Evolutionary conservation across 1,284 basidiomycete species (phyloP), one percentile per base, ranked within the genome.

Genomic region (Lignosus rhinocerotis): DNA sequence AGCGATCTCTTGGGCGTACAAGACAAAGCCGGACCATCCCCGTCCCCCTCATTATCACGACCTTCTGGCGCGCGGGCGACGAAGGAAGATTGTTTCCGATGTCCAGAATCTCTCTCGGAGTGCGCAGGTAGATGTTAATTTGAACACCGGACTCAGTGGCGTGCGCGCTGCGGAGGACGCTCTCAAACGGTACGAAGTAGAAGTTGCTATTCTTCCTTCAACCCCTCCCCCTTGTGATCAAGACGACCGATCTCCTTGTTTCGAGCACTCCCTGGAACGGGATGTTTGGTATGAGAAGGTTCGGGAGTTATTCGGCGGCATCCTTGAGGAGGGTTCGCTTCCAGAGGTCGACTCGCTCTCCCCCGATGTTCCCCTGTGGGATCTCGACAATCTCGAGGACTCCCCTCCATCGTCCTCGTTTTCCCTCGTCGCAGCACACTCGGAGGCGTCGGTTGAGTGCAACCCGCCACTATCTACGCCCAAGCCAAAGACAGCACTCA

Each of bases 391-490:
- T 25, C 49, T 67, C 34, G 65, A 67, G 50, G 55, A 54, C 43
- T 30, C 43, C 21, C 17, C 51, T n/a, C 47, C 58, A 3, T 53
- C 63, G 11, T 53, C 55, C 44, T 64, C 63, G 8, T 57, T 65
- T 6, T 64, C 65, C 32, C 55, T 56, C 19, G 50, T 62, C 69
- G 69, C 25, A 59, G 64, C 16, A 3, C 65, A 71, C 55, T 71
- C 69, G 25, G 71, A 71, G 41, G 44, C 63, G 14, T 72, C 70
- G 1, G 62, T 56, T 9, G 70, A 71, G 39, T 70, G 69, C 1
- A 70, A 72, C 21, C 68, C 67, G 3, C 64, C 60, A 10, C 70
- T 69, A 3, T 61, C 66, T 17, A 72, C 70, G 7, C 71, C 71
- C 19, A 63, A 67, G 39, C 65, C 59, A 8, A 68, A 66, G 67